A percentile compares a stretch with the other conserved stretches of the same genome.
phyloP scores from a whole-genome alignment of 129 eudicot genomes.

The Pseudognaphalium luteoalbum region DNA sequence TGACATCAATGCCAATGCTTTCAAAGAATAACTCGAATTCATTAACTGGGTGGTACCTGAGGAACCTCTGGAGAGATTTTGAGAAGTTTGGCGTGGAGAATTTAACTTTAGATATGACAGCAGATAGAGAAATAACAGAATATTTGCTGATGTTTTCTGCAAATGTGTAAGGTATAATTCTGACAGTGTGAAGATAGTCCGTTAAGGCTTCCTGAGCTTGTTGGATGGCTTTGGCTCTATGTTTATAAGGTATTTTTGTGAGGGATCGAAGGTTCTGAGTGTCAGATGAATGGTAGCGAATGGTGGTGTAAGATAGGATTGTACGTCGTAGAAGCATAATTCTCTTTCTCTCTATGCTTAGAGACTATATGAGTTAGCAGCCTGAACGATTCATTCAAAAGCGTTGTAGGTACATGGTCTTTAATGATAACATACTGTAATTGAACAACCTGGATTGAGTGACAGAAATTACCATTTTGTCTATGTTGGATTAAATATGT shows the following conservation, averaged over 20 bases:
- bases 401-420: neutral
- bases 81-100: slow-evolving; percentile 41
- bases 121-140: slow-evolving; percentile 45
- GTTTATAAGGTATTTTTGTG: slow-evolving; percentile 35
- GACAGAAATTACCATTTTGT: neutral
- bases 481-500: neutral
- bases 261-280: slow-evolving; percentile 27
- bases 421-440: neutral
- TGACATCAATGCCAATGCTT: slow-evolving; percentile 66
- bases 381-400: neutral
- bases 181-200: slow-evolving; percentile 41
- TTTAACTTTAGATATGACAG: slow-evolving; percentile 41
- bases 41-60: slow-evolving; percentile 83
- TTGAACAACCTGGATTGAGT: neutral
- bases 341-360: neutral
- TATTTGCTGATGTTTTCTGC: slow-evolving; percentile 64
- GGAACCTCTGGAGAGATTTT: slow-evolving; percentile 43
- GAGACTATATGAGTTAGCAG: neutral
- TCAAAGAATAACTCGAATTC: slow-evolving; percentile 74
- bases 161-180: slow-evolving; percentile 42
- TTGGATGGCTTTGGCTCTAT: slow-evolving; percentile 42
- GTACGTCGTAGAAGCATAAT: slow-evolving; percentile 38
- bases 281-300: slow-evolving; percentile 35
- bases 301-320: slow-evolving; percentile 14
- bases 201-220: slow-evolving; percentile 54